Conservation (phyloP, 2,329 filamentous ascomycete genomes). For the Seiridium unicorne region DNA sequence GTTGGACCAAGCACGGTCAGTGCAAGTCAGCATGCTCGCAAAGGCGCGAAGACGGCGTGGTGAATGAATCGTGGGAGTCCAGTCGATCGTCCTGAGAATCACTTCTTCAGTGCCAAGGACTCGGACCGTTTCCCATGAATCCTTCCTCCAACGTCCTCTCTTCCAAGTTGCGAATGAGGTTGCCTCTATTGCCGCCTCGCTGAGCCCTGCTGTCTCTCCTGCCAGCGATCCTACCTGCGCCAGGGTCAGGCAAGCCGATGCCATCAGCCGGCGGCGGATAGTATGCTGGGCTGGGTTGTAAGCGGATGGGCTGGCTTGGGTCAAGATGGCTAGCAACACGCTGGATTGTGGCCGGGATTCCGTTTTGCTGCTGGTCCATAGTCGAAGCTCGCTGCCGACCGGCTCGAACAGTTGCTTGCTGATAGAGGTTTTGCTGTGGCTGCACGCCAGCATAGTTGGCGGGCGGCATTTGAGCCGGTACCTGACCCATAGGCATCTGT, state of each 20-base stretch:
- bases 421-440: constrained; percentile 59
- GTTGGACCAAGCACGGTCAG: neutral
- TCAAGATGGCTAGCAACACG: constrained; percentile 94
- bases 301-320: constrained; percentile 86
- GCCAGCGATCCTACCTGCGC: constrained; percentile 55
- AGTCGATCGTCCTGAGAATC: neutral
- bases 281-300: constrained; percentile 95
- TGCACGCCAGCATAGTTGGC: constrained; percentile 59
- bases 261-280: constrained; percentile 91
- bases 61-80: neutral
- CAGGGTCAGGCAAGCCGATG: constrained; percentile 62
- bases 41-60: neutral
- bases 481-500: constrained; percentile 70
- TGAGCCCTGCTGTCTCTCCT: constrained; percentile 74
- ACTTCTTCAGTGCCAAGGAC: constrained; percentile 63
- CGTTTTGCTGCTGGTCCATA: constrained; percentile 91
- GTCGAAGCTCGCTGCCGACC: constrained; percentile 89
- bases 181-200: constrained; percentile 52
- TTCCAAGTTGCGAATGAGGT: constrained; percentile 92
- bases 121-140: constrained; percentile 68
- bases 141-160: constrained; percentile 93
- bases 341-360: constrained; percentile 89
- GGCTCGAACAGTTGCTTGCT: constrained; percentile 74
- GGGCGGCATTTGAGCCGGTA: constrained; percentile 63
- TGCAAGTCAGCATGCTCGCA: neutral